Evolutionary conservation across 1,139 yeast genomes (phyloP).

Genomic region (Suhomyces terraborum): DNA sequence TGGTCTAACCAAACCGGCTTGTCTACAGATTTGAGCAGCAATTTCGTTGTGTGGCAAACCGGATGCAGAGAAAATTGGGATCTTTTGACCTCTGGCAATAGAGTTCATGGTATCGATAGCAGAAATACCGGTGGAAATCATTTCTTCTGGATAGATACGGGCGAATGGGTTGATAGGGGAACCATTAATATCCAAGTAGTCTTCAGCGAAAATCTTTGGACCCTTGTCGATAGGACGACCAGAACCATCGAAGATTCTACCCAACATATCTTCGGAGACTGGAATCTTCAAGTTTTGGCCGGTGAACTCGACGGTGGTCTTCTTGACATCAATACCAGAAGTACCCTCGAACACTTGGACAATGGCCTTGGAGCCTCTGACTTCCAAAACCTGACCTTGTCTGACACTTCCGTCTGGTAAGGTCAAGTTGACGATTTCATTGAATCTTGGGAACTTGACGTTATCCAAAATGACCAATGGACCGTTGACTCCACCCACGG

Average conservation of each 20-base stretch:
- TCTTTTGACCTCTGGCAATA: slow-evolving; percentile 99
- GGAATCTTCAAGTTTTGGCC: slow-evolving; percentile 92
- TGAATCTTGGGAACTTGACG: slow-evolving; percentile 93
- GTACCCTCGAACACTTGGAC: slow-evolving; percentile 99
- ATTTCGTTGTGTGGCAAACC: slow-evolving; percentile 99
- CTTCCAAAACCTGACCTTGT: slow-evolving; percentile 98
- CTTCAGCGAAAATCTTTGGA: slow-evolving; percentile 97
- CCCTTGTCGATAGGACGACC: slow-evolving; percentile 99
- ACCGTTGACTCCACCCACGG: slow-evolving; percentile 97
- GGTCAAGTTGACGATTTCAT: slow-evolving; percentile 94
- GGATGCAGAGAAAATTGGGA: slow-evolving; percentile 97
- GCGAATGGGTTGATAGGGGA: slow-evolving; percentile 98
- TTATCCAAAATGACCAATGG: slow-evolving; percentile 95
- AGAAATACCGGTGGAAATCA: slow-evolving; percentile 98
- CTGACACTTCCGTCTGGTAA: slow-evolving; percentile 92
- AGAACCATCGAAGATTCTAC: slow-evolving; percentile 97
- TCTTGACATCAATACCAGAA: slow-evolving; percentile 95
- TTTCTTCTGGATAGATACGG: slow-evolving; percentile 98
- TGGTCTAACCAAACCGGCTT: slow-evolving; percentile 98
- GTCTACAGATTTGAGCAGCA: slow-evolving; percentile 99
- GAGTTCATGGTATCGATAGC: slow-evolving; percentile 99
- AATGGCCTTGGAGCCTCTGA: slow-evolving; percentile 93
- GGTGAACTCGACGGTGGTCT: slow-evolving; percentile 95
- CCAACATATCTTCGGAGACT: slow-evolving; percentile 95
- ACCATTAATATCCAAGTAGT: slow-evolving; percentile 95